phyloP scores from a whole-genome alignment of 768 basidiomycete species.

The Mycena chlorophos region DNA sequence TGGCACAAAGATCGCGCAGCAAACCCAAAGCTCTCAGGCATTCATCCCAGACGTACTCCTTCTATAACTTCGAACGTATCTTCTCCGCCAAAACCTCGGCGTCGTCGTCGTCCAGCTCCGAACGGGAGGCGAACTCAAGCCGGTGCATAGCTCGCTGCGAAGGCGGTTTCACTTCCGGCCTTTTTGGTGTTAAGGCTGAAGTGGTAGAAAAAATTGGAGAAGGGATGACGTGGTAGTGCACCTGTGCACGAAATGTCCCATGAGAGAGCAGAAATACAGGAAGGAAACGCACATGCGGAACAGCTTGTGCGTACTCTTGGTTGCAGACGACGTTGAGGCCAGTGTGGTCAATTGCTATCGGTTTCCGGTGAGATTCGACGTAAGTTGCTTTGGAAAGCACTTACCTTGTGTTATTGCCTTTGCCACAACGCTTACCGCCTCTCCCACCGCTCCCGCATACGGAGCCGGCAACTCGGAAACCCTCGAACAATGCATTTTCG shows the following conservation, averaged over 20 bases:
- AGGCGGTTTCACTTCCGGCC: slow-evolving; percentile 28
- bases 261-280: neutral
- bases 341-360: slow-evolving; percentile 64
- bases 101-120: slow-evolving; percentile 59
- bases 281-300: slow-evolving; percentile 65
- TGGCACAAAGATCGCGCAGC: too few species aligned
- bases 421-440: slow-evolving; percentile 60
- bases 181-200: slow-evolving; percentile 11
- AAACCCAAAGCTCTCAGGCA: too few species aligned
- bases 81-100: slow-evolving; percentile 44
- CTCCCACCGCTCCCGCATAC: slow-evolving; percentile 57
- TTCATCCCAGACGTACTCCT: too few species aligned
- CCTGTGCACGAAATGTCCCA: too few species aligned
- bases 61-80: slow-evolving; percentile 37
- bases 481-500: slow-evolving; percentile 60
- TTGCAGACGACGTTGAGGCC: slow-evolving; percentile 77
- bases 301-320: slow-evolving; percentile 79
- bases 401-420: slow-evolving; percentile 66
- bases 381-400: too few species aligned
- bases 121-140: slow-evolving; percentile 56
- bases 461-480: slow-evolving; percentile 67
- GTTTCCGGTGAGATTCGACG: too few species aligned
- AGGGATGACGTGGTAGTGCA: slow-evolving; percentile 77
- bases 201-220: slow-evolving; percentile 50
- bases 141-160: slow-evolving; percentile 58